phyloP scores from a whole-genome alignment of 441 rosid species.

The Erodium trifolium region DNA sequence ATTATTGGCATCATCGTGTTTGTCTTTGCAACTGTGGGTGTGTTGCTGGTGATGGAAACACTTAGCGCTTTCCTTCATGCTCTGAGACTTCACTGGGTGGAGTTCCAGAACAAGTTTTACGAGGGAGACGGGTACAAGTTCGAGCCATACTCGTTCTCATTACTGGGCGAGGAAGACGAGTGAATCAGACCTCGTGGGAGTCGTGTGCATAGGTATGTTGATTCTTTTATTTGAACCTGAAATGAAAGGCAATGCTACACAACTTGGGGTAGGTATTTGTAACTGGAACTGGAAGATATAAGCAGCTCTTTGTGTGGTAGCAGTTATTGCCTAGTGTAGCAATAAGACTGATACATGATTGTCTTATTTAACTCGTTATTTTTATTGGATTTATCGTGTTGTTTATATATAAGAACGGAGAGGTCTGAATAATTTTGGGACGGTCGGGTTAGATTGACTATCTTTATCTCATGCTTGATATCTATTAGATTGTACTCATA shows the following conservation, averaged over 20 bases:
- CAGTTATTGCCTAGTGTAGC: too few species aligned
- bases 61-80: conserved; percentile 92
- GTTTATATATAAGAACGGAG: too few species aligned
- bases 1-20: conserved; percentile 58
- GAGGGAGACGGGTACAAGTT: conserved; percentile 92
- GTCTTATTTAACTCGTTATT: too few species aligned
- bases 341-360: too few species aligned
- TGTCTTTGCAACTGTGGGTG: conserved; percentile 74
- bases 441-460: too few species aligned
- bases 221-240: neutral
- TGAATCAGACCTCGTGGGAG: conserved; percentile 12
- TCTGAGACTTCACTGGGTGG: conserved; percentile 94
- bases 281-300: too few species aligned
- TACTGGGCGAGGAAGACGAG: conserved; percentile 46
- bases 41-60: conserved; percentile 90
- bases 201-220: conserved; percentile 13
- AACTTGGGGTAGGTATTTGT: too few species aligned
- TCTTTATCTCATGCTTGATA: too few species aligned
- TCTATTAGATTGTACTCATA: too few species aligned
- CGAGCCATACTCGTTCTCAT: conserved; percentile 60
- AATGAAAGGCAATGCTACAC: neutral
- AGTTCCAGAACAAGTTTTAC: conserved; percentile 86
- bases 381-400: too few species aligned
- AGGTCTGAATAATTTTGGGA: too few species aligned
- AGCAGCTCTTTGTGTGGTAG: too few species aligned